These are phyloP conservation scores for Combretum micranthum DNA, from an alignment of 345 rosid genomes.

Conservation along the genomic window DNA sequence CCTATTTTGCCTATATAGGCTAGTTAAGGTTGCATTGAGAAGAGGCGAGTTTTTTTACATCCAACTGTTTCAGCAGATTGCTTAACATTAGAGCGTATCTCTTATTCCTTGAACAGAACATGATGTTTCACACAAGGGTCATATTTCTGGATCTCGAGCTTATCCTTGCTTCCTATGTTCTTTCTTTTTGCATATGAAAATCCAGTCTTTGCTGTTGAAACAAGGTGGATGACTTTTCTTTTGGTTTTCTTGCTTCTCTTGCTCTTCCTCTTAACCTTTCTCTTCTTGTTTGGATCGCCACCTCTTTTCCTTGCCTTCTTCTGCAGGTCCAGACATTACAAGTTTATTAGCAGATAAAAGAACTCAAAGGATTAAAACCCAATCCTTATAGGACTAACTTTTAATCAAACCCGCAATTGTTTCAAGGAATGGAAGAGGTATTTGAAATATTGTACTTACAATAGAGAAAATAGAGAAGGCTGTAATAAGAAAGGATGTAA, in stretches of 20 bases:
- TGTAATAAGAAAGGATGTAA: no score
- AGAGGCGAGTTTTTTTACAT: no score
- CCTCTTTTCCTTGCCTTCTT: conserved; percentile 23
- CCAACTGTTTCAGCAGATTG: no score
- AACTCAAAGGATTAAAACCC: no score
- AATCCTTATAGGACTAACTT: no score
- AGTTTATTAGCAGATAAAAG: background rate
- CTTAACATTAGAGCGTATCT: no score
- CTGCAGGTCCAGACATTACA: conserved; percentile 5
- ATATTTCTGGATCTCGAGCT: conserved; percentile 23
- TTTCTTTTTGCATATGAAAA: conserved; percentile 21
- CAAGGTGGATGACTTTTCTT: conserved; percentile 15
- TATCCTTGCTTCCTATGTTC: conserved; percentile 14
- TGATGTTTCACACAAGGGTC: conserved; percentile 18
- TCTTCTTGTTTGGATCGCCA: conserved; percentile 20
- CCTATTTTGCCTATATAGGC: no score
- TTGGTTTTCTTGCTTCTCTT: conserved; percentile 15
- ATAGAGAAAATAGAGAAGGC: no score
- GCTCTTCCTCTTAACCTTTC: conserved; percentile 22
- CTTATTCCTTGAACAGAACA: conserved; percentile 14
- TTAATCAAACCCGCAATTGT: no score
- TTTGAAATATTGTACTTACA: no score
- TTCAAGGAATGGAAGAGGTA: no score
- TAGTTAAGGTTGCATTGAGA: no score
- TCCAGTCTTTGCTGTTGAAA: conserved; percentile 20